These are phyloP conservation scores for Trichoderma asperelloides DNA, from an alignment of 495 filamentous ascomycete genomes.

Conservation along the genomic window DNA sequence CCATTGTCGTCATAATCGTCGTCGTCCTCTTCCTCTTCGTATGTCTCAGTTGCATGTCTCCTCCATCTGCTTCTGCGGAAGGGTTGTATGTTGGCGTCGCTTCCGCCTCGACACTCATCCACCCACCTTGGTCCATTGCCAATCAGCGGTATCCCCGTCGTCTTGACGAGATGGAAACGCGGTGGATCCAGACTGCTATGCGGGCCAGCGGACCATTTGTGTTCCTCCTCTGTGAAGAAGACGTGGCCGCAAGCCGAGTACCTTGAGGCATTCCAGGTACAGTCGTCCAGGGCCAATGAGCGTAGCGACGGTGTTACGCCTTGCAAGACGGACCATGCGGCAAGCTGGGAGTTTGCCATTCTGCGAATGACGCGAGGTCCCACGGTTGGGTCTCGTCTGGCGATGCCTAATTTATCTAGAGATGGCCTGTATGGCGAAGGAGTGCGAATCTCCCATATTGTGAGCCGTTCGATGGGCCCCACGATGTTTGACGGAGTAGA, in stretches of 20 bases:
- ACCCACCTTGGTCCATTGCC: constrained; percentile 45
- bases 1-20: neutral
- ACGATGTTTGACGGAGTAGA: constrained; percentile 46
- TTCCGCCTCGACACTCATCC: constrained; percentile 38
- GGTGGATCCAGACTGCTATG: constrained; percentile 30
- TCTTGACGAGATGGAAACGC: constrained; percentile 36
- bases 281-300: constrained; percentile 45
- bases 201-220: constrained; percentile 38
- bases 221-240: constrained; percentile 37
- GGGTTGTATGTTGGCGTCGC: constrained; percentile 36
- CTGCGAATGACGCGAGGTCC: constrained; percentile 46
- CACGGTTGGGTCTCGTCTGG: constrained; percentile 21
- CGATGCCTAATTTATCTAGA: constrained; percentile 39
- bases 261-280: constrained; percentile 33
- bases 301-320: constrained; percentile 44
- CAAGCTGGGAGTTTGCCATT: constrained; percentile 48
- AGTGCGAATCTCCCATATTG: constrained; percentile 59
- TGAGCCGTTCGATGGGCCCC: constrained; percentile 52
- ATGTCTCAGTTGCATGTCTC: constrained; percentile 24
- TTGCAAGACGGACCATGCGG: constrained; percentile 51
- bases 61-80: constrained; percentile 33
- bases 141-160: constrained; percentile 47
- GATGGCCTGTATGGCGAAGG: constrained; percentile 48
- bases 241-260: constrained; percentile 16
- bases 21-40: neutral